Evolutionary conservation across 176 grass and related monocot genomes (phyloP).

Genomic region (Metroxylon sagu): DNA sequence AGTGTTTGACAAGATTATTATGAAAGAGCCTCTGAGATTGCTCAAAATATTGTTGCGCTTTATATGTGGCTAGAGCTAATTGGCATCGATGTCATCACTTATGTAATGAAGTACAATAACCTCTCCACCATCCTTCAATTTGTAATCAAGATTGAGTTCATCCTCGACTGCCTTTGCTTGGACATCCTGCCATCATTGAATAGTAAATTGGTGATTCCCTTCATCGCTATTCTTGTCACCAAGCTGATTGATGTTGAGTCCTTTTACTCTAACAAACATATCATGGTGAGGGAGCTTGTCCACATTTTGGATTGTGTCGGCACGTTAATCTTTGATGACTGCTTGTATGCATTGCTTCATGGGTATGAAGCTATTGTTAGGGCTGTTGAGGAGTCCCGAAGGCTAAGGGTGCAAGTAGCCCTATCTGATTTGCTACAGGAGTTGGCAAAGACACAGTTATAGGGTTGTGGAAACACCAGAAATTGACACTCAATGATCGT

Average conservation of each 20-base stretch:
- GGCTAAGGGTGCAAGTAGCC: background rate
- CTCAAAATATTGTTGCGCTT: conserved; percentile 40
- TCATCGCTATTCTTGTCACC: conserved; percentile 16
- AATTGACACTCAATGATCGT: conserved; percentile 67
- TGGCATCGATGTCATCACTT: conserved; percentile 10
- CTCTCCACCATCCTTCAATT: background rate
- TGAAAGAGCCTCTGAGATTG: conserved; percentile 1
- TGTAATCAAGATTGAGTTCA: conserved; percentile 21
- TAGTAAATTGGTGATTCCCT: conserved; percentile 10
- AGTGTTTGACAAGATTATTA: conserved; percentile 27
- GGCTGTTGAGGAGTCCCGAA: background rate
- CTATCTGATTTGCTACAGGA: background rate
- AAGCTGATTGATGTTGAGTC: conserved; percentile 23
- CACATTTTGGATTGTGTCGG: conserved; percentile 34
- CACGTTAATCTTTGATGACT: conserved; percentile 44
- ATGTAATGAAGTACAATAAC: background rate
- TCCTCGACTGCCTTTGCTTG: conserved; percentile 32
- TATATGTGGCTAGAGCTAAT: conserved; percentile 44
- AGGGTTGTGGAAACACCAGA: conserved; percentile 2
- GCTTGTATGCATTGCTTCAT: conserved; percentile 7
- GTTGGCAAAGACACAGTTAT: conserved; percentile 6
- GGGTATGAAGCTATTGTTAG: conserved; percentile 1
- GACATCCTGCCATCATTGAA: background rate
- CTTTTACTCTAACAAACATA: conserved; percentile 39
- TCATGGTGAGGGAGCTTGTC: conserved; percentile 19